Evolutionary conservation across 768 basidiomycete species (phyloP).

Genomic region (Dacryopinax spathularia): DNA sequence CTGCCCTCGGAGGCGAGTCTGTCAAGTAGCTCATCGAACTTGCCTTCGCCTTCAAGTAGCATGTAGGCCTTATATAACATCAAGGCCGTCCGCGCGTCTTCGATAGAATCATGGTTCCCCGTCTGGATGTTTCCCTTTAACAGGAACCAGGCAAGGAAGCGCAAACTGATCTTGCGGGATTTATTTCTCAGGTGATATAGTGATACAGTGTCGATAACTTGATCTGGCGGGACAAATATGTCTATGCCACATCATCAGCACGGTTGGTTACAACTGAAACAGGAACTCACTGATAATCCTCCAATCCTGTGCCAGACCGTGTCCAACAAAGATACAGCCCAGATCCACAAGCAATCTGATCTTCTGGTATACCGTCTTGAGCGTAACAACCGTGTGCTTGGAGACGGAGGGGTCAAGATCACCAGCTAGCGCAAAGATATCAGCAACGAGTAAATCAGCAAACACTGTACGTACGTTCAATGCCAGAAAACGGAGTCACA

Average conservation of each 20-base stretch:
- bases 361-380: slow-evolving; percentile 99
- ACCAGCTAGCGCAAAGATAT: slow-evolving; percentile 42
- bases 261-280: not conserved
- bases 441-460: not conserved
- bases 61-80: slow-evolving; percentile 72
- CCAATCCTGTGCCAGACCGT: slow-evolving; percentile 94
- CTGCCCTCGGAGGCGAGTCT: slow-evolving; percentile 30
- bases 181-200: slow-evolving; percentile 75
- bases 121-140: slow-evolving; percentile 82
- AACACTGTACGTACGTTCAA: slow-evolving; percentile 50
- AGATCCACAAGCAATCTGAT: slow-evolving; percentile 80
- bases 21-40: slow-evolving; percentile 80
- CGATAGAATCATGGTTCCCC: slow-evolving; percentile 95
- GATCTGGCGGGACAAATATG: slow-evolving; percentile 86
- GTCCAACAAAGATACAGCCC: slow-evolving; percentile 93
- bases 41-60: slow-evolving; percentile 54
- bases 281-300: slow-evolving; percentile 78
- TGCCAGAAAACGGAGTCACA: slow-evolving; percentile 91
- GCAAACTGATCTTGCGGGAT: slow-evolving; percentile 76
- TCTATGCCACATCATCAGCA: slow-evolving; percentile 36
- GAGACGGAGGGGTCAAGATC: slow-evolving; percentile 80
- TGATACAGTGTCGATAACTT: slow-evolving; percentile 95
- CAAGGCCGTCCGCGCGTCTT: slow-evolving; percentile 80
- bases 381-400: slow-evolving; percentile 75
- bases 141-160: slow-evolving; percentile 92